Conservation (phyloP, 129 eudicot species). For the Deinandra increscens region DNA sequence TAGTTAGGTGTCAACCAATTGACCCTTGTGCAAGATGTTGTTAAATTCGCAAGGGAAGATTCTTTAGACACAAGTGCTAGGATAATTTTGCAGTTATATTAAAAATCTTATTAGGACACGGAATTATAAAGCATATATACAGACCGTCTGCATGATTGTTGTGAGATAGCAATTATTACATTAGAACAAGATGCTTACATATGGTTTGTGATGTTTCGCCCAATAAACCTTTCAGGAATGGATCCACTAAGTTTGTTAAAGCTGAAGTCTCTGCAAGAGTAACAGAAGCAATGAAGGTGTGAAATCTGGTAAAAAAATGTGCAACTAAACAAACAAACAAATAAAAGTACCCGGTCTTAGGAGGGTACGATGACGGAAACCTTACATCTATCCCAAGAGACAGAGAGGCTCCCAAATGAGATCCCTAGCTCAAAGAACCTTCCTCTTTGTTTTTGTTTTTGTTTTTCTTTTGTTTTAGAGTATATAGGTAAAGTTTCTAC, state of each 20-base stretch:
- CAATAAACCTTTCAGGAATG: conserved; percentile 28
- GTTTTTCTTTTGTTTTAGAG: too few species aligned
- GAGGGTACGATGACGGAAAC: too few species aligned
- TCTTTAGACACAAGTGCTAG: background rate
- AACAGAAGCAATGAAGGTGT: conserved; percentile 11
- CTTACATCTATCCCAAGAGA: too few species aligned
- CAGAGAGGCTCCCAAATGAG: too few species aligned
- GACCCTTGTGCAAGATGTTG: background rate
- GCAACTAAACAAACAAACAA: background rate
- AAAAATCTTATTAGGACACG: background rate
- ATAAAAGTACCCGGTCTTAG: background rate
- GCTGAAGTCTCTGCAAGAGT: conserved; percentile 48
- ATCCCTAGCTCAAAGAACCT: too few species aligned
- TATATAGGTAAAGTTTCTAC: too few species aligned
- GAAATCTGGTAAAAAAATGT: background rate
- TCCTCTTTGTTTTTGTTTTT: too few species aligned
- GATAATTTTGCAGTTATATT: background rate
- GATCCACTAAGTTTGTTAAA: conserved; percentile 46
- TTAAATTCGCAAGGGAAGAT: background rate
- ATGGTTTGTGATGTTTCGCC: conserved; percentile 17
- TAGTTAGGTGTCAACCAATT: conserved; percentile 2
- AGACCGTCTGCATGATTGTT: background rate
- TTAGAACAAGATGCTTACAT: conserved; percentile 33
- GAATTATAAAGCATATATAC: background rate
- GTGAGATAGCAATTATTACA: background rate